Base-by-base conservation (phyloP, 768 basidiomycete genomes). In the Crepidotus variabilis region DNA sequence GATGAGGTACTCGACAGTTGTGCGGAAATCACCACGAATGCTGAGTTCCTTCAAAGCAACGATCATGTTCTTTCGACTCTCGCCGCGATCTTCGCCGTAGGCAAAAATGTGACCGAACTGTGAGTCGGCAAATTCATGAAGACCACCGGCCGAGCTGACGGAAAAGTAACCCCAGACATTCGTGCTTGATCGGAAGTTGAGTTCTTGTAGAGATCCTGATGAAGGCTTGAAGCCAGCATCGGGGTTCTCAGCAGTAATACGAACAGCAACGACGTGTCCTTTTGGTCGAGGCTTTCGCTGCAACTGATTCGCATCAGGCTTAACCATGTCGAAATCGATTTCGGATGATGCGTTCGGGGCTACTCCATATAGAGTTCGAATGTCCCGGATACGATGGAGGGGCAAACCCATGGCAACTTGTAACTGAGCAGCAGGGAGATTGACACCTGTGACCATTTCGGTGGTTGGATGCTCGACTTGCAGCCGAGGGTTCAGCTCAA, bases 81-180 rank as follows among this genome's bases (percentile, higher is more conserved):
- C 95, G 58, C 84, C 78, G 61, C 97, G 92, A 68, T 98, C 96
- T 71, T 95, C 90, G 52, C 97, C 97, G 64, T 98, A 98, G 16
- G 96, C 97, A 63, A 99, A 99, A 69, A 98, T 98, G 69, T 99
- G 97, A 53, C 97, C 97, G 66, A 99, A 98, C 65, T 99, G 97
- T 8, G 96, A 98, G 72, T 99, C 97, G 43, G 97, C 97, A 65
- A 94, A 98, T 72, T 99, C 95, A 73, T 99, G 97, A 53, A 99
- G 83, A 71, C 96, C 97, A 69, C 97, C 97, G 9, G 95, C 89
- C 13, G 89, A 88, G 46, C 85, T 86, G 64, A 99, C 97, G 14
- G 97, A 98, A 81, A 99, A 99, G 77, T 99, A 99, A 59, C 97
- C 97, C 97, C 97, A 99, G 47, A 99, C 97, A 60, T 99, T 99